phyloP scores from a whole-genome alignment of 1,284 basidiomycete species.

The Sphaerobolus stellatus region DNA sequence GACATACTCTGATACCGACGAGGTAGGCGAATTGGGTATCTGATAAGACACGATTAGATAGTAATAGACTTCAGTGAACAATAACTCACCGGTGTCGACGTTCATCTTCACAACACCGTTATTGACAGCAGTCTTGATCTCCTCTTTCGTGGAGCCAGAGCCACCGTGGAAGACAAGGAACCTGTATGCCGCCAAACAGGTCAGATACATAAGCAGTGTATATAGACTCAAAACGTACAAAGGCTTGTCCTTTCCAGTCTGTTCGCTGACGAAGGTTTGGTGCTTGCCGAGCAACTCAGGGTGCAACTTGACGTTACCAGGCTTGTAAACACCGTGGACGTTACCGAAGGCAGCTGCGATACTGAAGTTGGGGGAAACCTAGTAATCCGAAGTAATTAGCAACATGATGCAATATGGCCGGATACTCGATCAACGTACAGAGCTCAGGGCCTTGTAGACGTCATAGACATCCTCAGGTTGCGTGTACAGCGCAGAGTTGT shows the following conservation, averaged over 20 bases:
- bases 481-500: slow-evolving; percentile 94
- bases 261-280: slow-evolving; percentile 75
- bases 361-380: slow-evolving; percentile 77
- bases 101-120: slow-evolving; percentile 99
- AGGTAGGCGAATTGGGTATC: slow-evolving; percentile 95
- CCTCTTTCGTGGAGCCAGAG: slow-evolving; percentile 95
- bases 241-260: slow-evolving; percentile 77
- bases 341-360: slow-evolving; percentile 98
- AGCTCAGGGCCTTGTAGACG: slow-evolving; percentile 85
- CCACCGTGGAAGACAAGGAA: slow-evolving; percentile 99
- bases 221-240: slow-evolving; percentile 52
- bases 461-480: slow-evolving; percentile 97
- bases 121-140: slow-evolving; percentile 89
- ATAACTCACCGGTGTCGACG: slow-evolving; percentile 73
- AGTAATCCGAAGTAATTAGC: not conserved
- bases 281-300: slow-evolving; percentile 94
- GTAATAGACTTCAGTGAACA: not conserved
- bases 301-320: slow-evolving; percentile 88
- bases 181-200: slow-evolving; percentile 36
- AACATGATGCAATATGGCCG: not conserved
- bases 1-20: slow-evolving; percentile 74
- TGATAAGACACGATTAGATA: slow-evolving; percentile 20
- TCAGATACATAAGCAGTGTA: slow-evolving; percentile 10
- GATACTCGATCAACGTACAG: slow-evolving; percentile 39
- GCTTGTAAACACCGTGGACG: slow-evolving; percentile 96